These are phyloP conservation scores for Russula brevipes DNA, from an alignment of 768 basidiomycete species.

Conservation along the genomic window DNA sequence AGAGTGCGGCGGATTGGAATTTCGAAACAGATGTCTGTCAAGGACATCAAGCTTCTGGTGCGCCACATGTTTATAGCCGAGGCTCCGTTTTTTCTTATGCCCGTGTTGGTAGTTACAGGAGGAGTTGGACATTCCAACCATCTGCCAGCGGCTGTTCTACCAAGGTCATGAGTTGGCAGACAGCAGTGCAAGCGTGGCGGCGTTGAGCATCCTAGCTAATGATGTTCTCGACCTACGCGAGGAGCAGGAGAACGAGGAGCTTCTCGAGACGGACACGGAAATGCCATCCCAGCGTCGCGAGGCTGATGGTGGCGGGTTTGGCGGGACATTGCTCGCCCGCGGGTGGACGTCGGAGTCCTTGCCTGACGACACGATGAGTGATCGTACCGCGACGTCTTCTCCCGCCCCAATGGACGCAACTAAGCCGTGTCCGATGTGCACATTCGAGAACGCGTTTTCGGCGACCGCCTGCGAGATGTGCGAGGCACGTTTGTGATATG, in stretches of 20 bases:
- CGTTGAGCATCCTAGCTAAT: slow-evolving; percentile 52
- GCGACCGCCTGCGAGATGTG: slow-evolving; percentile 31
- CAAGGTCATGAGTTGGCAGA: slow-evolving; percentile 59
- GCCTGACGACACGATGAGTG: slow-evolving; percentile 23
- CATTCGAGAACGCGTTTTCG: slow-evolving; percentile 18
- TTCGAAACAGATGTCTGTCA: slow-evolving; percentile 62
- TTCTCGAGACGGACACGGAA: slow-evolving; percentile 43
- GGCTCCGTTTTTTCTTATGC: background rate
- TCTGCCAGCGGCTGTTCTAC: slow-evolving; percentile 68
- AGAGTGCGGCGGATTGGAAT: slow-evolving; percentile 52
- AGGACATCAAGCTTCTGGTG: slow-evolving; percentile 74
- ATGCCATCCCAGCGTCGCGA: slow-evolving; percentile 39
- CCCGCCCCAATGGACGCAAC: slow-evolving; percentile 18
- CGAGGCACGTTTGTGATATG: slow-evolving; percentile 26
- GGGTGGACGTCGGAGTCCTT: slow-evolving; percentile 33
- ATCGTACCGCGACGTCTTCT: slow-evolving; percentile 21
- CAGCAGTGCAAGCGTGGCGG: slow-evolving; percentile 46
- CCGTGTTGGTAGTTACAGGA: slow-evolving; percentile 48
- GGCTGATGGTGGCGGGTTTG: slow-evolving; percentile 64
- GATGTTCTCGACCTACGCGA: slow-evolving; percentile 64
- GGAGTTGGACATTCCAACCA: slow-evolving; percentile 61
- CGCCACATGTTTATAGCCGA: slow-evolving; percentile 26
- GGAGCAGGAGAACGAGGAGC: slow-evolving; percentile 55
- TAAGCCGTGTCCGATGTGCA: slow-evolving; percentile 22
- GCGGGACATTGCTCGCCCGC: slow-evolving; percentile 61